Conservation (phyloP, 129 eudicot genomes). For the Ambrosia artemisiifolia region DNA sequence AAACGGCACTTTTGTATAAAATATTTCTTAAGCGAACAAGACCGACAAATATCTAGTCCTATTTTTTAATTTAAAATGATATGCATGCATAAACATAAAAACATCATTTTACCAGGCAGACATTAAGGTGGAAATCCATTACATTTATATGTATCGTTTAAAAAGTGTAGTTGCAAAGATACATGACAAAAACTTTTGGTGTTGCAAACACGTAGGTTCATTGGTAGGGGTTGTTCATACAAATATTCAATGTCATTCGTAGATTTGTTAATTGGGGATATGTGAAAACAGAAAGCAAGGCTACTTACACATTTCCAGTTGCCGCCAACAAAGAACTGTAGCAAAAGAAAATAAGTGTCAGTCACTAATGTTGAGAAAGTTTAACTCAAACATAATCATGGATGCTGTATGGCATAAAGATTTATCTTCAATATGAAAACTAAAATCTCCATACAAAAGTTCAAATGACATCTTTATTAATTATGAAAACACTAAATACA, state of each 20-base stretch:
- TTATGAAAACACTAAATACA: background rate
- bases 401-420: background rate
- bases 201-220: conserved; percentile 1
- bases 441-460: background rate
- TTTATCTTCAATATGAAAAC: conserved; percentile 5
- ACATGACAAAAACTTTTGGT: background rate
- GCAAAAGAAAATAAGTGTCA: conserved; percentile 15
- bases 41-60: background rate
- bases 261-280: background rate
- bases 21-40: background rate
- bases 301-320: conserved; percentile 99
- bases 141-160: background rate
- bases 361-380: conserved; percentile 6
- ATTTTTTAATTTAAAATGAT: no score
- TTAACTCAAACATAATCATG: background rate
- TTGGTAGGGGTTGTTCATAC: conserved; percentile 2
- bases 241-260: background rate
- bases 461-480: background rate
- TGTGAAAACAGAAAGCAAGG: background rate
- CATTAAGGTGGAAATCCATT: background rate
- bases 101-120: background rate
- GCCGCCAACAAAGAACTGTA: conserved; percentile 99
- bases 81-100: background rate
- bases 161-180: background rate
- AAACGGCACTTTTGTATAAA: background rate